Base-by-base conservation (phyloP, 2,329 filamentous ascomycete species). In the Daldinia sp. region DNA sequence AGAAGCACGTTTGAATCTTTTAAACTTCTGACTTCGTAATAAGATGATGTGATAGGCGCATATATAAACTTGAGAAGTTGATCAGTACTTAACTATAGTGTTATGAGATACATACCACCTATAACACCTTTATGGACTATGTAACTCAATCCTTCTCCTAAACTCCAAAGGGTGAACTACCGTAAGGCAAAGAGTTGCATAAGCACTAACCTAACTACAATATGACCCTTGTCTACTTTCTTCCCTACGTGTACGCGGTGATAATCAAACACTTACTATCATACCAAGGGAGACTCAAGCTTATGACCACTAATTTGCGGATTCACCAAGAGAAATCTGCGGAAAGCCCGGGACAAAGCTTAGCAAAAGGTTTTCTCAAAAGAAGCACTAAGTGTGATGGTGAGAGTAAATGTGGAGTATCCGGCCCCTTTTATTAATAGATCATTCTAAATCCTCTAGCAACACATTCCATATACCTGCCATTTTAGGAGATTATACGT, bases 401-500 rank as follows among this genome's bases (percentile, higher is more conserved):
- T 12, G 51, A 35, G 41, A 2, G 30, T n/a, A 15, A 9, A 26
- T 55, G 50, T 55, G 48, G 48, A 56, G 53, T 48, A 42, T 18
- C 6, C 5, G 10, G 7, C 60, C 60, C 63, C 63, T 66, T 66
- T 51, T 60, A 60, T 53, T 66, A 63, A 48, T 35, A 54, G 51
- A 54, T 42, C 15, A 44, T 57, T 37, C n/a, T 44, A 48, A 54
- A 67, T 63, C 67, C 60, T 67, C 61, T 46, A 50, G 26, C 57
- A 37, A 61, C 18, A 26, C 26, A 48, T 18, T 48, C 51, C 42
- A 44, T 44, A 57, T 37, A 57, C 54, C 54, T 60, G 18, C 57
- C 56, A 33, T 44, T 30, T 44, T 39, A 6, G 35, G 39, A 33
- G 0, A 13, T 15, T 55, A 20, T 18, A 44, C 33, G 37, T 46